Base-by-base conservation (phyloP, 441 rosid genomes). In the Erodium chrysanthum region DNA sequence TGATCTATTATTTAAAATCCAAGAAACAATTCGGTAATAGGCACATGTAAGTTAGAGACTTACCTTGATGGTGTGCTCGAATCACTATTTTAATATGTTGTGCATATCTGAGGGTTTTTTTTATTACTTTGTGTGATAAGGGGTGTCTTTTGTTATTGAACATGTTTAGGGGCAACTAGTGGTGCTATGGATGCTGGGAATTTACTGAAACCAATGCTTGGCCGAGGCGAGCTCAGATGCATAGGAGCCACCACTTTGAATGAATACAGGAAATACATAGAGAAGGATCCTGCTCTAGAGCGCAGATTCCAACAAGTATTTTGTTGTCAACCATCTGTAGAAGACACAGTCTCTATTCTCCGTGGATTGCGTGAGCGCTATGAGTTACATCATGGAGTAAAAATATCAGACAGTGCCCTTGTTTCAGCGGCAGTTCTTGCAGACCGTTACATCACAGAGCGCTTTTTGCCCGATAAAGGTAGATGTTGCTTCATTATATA, bases 141-240 rank as follows among this genome's bases (percentile, higher is more conserved):
- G 23, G 15, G 21, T 7, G 60, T 3, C 23, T 20, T 20, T 54
- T 8, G 22, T 54, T 20, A 54, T 54, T 54, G 22, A 20, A 18
- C 61, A 7, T 54, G 61, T 54, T 18, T 7, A 54, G 61, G 61
- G 61, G 97, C 86, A 67, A 84, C 96, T 1, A 93, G 84, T 86
- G 99, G 88, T 67, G 97, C 97, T 9, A 87, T 94, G 73, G 99
- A 90, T 78, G 92, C 96, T 71, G 99, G 96, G 65, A 94, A 94
- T 82, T 82, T 94, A 31, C 75, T 94, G 75, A 94, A 94, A 81
- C 99, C 99, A 54, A 81, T 94, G 67, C 99, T 94, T 68, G 97
- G 96, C 35, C 84, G 99, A 80, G 96, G 99, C 80, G 96, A 91
- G 85, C 75, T 91, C 68, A 89, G 87, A 91, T 93, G 97, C 80